phyloP scores from a whole-genome alignment of 148 eudicot species.

The Rhododendron henanense region DNA sequence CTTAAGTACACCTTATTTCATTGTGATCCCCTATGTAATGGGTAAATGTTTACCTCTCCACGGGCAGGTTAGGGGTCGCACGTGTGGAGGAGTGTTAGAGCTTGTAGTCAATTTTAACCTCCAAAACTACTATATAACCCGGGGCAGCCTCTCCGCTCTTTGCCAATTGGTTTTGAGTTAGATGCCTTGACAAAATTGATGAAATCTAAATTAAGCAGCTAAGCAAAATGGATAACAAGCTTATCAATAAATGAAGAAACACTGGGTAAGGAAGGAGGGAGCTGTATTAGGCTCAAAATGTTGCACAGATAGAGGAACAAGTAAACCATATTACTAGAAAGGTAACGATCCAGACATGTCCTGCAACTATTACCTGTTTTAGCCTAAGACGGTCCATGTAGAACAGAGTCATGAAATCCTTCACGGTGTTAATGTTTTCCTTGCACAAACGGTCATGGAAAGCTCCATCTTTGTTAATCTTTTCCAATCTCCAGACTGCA shows the following conservation, averaged over 20 bases:
- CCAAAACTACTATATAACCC: too few relatives aligned
- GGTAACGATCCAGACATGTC: background rate
- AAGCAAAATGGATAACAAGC: background rate
- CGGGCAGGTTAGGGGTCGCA: too few relatives aligned
- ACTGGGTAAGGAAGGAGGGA: background rate
- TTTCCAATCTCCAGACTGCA: constrained; percentile 54
- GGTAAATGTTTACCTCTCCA: too few relatives aligned
- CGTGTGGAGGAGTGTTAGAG: too few relatives aligned
- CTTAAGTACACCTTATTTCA: too few relatives aligned
- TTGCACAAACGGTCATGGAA: constrained; percentile 41
- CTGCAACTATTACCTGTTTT: constrained; percentile 42
- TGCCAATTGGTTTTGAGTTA: too few relatives aligned
- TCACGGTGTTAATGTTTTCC: constrained; percentile 35
- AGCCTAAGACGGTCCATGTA: constrained; percentile 57
- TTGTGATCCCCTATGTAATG: too few relatives aligned
- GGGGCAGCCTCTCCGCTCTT: too few relatives aligned
- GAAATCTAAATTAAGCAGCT: background rate
- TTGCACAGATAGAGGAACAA: background rate
- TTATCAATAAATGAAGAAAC: background rate
- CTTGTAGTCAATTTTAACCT: too few relatives aligned
- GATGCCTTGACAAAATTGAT: too few relatives aligned
- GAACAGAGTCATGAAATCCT: constrained; percentile 51
- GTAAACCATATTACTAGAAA: background rate
- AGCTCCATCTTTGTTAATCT: constrained; percentile 52
- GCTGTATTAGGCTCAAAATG: background rate